These are phyloP conservation scores for Tulasnella sp. DNA, from an alignment of 768 basidiomycete genomes.

Conservation along the genomic window DNA sequence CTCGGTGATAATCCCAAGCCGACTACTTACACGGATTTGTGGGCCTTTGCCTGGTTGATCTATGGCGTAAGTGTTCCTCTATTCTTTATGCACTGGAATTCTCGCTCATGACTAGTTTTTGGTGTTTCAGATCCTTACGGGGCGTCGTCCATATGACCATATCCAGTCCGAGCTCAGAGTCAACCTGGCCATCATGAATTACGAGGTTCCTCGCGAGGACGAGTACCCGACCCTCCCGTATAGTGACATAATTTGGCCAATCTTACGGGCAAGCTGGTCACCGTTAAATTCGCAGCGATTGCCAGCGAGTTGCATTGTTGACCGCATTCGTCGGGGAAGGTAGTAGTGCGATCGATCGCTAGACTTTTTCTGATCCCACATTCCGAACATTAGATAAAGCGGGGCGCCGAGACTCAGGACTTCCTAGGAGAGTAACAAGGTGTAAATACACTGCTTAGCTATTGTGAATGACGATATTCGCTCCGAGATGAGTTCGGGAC, in stretches of 20 bases:
- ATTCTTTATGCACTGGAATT: no score
- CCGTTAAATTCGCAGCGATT: background rate
- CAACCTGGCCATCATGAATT: background rate
- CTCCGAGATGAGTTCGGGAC: no score
- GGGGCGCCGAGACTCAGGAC: no score
- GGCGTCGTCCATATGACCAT: background rate
- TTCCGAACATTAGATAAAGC: background rate
- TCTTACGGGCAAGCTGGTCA: background rate
- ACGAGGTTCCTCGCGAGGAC: background rate
- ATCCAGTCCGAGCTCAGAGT: background rate
- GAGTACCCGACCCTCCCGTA: background rate
- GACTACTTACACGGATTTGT: background rate
- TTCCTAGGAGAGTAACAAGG: no score
- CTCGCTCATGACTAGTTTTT: background rate
- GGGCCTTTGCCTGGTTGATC: background rate
- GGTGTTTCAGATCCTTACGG: background rate
- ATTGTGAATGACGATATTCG: no score
- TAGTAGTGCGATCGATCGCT: background rate
- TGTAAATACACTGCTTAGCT: no score
- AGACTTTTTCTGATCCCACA: background rate
- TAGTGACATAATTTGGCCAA: background rate
- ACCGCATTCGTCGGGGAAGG: background rate
- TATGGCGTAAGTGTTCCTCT: background rate
- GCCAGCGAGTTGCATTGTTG: background rate
- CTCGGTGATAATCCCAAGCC: background rate